Conservation (phyloP, 2,329 filamentous ascomycete species). For the Colletotrichum salicis region DNA sequence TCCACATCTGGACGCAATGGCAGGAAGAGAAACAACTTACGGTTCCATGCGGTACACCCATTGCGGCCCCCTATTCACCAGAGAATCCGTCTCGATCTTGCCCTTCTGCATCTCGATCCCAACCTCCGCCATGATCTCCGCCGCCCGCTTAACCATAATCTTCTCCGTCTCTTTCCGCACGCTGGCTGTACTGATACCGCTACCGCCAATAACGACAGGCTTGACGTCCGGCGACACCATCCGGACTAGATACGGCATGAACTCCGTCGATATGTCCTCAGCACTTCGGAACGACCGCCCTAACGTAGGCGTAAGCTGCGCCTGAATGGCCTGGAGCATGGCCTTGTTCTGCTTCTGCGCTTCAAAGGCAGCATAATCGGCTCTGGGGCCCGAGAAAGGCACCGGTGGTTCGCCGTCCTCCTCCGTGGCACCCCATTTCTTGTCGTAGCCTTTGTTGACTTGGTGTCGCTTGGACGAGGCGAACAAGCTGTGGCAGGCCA, state of each 20-base stretch:
- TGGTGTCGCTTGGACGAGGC: slow-evolving; percentile 72
- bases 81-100: slow-evolving; percentile 76
- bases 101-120: slow-evolving; percentile 85
- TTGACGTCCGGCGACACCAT: slow-evolving; percentile 91
- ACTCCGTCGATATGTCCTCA: slow-evolving; percentile 81
- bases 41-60: slow-evolving; percentile 97
- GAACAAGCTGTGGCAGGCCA: slow-evolving; percentile 93
- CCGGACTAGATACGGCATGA: slow-evolving; percentile 84
- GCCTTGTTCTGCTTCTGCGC: slow-evolving; percentile 81
- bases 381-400: slow-evolving; percentile 84
- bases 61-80: slow-evolving; percentile 67
- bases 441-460: slow-evolving; percentile 54
- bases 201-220: slow-evolving; percentile 84
- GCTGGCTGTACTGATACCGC: slow-evolving; percentile 77
- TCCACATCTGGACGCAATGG: neutral
- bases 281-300: slow-evolving; percentile 81
- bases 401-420: slow-evolving; percentile 64
- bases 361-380: slow-evolving; percentile 85
- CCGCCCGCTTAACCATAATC: slow-evolving; percentile 80
- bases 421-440: slow-evolving; percentile 57
- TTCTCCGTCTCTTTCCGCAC: slow-evolving; percentile 90
- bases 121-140: slow-evolving; percentile 83
- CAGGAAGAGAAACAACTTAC: slow-evolving; percentile 60
- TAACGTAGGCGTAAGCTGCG: slow-evolving; percentile 76
- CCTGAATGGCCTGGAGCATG: slow-evolving; percentile 78